Conservation (phyloP, 2,329 filamentous ascomycete genomes). For the Apiospora phragmitis region DNA sequence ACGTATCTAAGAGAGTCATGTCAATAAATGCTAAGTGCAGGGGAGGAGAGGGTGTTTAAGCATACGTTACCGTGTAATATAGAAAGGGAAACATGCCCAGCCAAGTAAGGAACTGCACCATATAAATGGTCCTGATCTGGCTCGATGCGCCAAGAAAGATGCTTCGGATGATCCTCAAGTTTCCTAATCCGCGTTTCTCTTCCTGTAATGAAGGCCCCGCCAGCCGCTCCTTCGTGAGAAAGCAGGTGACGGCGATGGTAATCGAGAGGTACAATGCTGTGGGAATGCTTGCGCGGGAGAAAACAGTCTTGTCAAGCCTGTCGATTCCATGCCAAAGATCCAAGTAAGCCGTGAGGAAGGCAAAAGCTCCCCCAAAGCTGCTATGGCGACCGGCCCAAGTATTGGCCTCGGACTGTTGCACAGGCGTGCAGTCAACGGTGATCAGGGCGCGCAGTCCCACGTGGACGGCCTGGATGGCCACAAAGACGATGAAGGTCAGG, state of each 20-base stretch:
- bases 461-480: slow-evolving; percentile 6
- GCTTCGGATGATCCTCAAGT: neutral
- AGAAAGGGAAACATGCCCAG: slow-evolving; percentile 5
- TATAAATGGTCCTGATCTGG: neutral
- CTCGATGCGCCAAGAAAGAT: neutral
- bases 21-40: neutral
- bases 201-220: neutral
- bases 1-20: neutral
- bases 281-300: neutral
- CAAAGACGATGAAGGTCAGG: slow-evolving; percentile 1
- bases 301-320: neutral
- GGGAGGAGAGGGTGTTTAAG: neutral
- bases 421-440: neutral
- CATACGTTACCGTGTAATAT: slow-evolving; percentile 9
- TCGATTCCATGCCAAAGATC: neutral
- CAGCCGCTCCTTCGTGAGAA: neutral
- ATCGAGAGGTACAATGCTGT: neutral
- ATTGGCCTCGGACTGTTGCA: slow-evolving; percentile 1
- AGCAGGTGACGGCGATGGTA: neutral
- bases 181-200: neutral
- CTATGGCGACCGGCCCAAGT: slow-evolving; percentile 8
- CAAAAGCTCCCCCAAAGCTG: neutral
- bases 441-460: slow-evolving; percentile 4
- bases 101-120: slow-evolving; percentile 6
- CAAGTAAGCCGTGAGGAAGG: slow-evolving; percentile 4